Percentiles rank a stretch among this genome's conserved stretches.
Conservation (phyloP, 495 filamentous ascomycete species). For the Jackrogersella multiformis region DNA sequence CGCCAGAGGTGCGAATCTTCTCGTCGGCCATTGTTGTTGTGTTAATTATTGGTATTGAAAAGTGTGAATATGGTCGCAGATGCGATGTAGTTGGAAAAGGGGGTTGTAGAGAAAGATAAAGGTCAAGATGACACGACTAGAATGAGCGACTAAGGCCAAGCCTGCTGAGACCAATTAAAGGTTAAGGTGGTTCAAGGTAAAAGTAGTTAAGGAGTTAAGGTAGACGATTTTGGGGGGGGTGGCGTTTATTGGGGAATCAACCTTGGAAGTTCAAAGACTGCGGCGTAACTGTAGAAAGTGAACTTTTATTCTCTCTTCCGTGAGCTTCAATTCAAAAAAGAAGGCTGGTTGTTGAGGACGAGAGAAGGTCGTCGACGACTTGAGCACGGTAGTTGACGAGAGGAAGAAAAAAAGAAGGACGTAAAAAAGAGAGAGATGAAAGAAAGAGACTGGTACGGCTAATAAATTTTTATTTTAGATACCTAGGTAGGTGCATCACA, state of each 20-base stretch:
- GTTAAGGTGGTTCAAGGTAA: conserved; percentile 21
- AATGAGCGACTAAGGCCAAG: conserved; percentile 47
- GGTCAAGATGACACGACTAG: conserved; percentile 26
- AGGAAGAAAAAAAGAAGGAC: conserved; percentile 25
- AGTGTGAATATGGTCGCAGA: conserved; percentile 8
- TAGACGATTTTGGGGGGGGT: conserved; percentile 15
- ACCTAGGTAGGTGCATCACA: conserved; percentile 32
- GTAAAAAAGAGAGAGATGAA: conserved; percentile 17
- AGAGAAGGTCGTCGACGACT: conserved; percentile 31
- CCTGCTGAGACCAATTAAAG: conserved; percentile 44
- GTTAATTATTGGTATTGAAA: conserved; percentile 26
- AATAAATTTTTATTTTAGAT: conserved; percentile 42
- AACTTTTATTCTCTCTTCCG: conserved; percentile 34
- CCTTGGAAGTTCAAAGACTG: conserved; percentile 12
- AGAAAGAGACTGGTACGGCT: conserved; percentile 38
- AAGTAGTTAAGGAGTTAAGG: no score
- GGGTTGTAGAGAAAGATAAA: conserved; percentile 34
- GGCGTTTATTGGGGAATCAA: conserved; percentile 15
- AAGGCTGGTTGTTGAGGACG: conserved; percentile 27
- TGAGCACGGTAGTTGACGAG: conserved; percentile 32
- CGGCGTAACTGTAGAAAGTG: not conserved
- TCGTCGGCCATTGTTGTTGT: conserved; percentile 69
- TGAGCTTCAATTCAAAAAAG: conserved; percentile 26
- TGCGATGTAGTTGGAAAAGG: conserved; percentile 59
- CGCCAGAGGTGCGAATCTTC: conserved; percentile 82